Base-by-base conservation (phyloP, 2,329 filamentous ascomycete genomes). In the Diaporthe amygdali region DNA sequence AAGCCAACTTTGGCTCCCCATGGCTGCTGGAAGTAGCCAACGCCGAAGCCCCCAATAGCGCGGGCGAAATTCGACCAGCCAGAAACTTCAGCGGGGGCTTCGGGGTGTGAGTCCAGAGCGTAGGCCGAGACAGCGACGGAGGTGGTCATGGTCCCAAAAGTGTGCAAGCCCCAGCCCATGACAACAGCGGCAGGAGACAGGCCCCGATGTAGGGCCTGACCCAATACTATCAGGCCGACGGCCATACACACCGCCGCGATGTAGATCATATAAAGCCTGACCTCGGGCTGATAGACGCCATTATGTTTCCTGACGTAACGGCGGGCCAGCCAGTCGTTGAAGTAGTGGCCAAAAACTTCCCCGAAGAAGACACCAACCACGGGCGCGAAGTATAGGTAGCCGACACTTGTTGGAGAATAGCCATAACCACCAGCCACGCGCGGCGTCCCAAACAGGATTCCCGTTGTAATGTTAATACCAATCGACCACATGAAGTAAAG, bases 121-220 rank as follows among this genome's bases (percentile, higher is more conserved):
- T 88, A 88, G 0, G 84, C 82, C 54, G 82, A 84, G 41, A 87
- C 79, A 1, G 82, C 85, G 14, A 86, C 84, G 0, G 85, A 86
- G 7, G 81, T 79, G n/a, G 83, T 80, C 81, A 87, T 84, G 61
- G 84, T 80, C 0, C 82, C 83, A 68, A 84, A 83, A 20, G 82
- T 82, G 69, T 85, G 83, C 15, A 84, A 74, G 0, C 82, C 85
- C 82, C 84, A 86, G n/a, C 80, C 83, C 8, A 86, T 71, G 0
- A 82, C 79, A 2, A 81, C 78, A 1, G 83, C 74, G 78, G 85
- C 84, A 73, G 83, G 85, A 69, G 85, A 83, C 72, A 82, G 85
- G 1, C 75, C 77, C 2, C 78, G 73, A 52, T 82, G 76, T 2
- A 87, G 79, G 1, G 81, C 79, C 70, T 84, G 83, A 3, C 85